Evolutionary conservation across 225 moss, liverwort and hornwort species (phyloP), one percentile per base, ranked within the genome.

Genomic region (Pleurozium schreberi): DNA sequence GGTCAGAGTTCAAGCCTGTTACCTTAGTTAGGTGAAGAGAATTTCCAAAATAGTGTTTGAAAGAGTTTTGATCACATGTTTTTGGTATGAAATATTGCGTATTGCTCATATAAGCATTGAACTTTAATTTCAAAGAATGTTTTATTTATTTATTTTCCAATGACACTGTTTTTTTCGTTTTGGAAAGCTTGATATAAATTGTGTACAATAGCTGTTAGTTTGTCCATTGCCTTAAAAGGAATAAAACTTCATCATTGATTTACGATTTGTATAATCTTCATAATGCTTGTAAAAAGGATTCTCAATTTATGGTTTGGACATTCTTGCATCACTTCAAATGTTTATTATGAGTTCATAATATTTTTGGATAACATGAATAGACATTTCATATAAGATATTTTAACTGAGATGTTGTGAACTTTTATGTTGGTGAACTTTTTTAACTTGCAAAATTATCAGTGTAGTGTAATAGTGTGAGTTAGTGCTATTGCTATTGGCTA

Each of bases 21-120:
- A n/a, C n/a, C n/a, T 20, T 57, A 20, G 20, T 68, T n/a, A 2
- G 21, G 7, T n/a, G n/a, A 68, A 68, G 68, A 22, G 2, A 21
- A 21, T 12, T 68, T 68, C 0, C 4, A 4, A 2, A 7, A n/a
- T n/a, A n/a, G 19, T n/a, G 7, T 7, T 22, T 22, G 1, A 6
- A 38, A 38, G 20, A 67, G 5, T 67, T 38, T 6, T 38, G 0
- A 6, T 20, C 6, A 6, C 9, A 0, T 67, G 1, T 11, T 36
- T 36, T 20, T 5, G 5, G 11, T 18, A 36, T 10, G 11, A 67
- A 6, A 21, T 38, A 38, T 38, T 0, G 2, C 2, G 0, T 38
- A 11, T 3, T 1, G 0, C 38, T 67, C 21, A 38, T 38, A 14
- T 38, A 67, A 38, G 6, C 38, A 67, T 67, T 67, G 38, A 67